Base-by-base conservation (phyloP, 306 rosid genomes). In the Pueraria montana region DNA sequence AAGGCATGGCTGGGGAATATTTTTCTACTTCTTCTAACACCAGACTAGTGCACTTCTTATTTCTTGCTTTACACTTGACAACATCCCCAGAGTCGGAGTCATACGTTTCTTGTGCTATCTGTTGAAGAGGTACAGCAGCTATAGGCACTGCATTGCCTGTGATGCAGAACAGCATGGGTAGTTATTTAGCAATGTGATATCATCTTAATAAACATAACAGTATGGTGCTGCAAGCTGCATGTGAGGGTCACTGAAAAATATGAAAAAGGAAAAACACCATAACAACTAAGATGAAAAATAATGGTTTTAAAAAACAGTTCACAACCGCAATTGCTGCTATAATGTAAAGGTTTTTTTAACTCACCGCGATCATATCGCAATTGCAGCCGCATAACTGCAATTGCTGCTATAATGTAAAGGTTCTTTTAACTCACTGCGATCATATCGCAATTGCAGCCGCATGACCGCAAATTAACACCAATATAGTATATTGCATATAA, bases 61-160 rank as follows among this genome's bases (percentile, higher is more conserved):
- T 94, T 53, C 91, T 69, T 24, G 88, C 96, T 88, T 89, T 94
- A 79, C 99, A 96, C 72, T 81, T 78, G 36, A 26, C 79, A 43
- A 14, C 38, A 16, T 50, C 90, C 66, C 55, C 74, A 20, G 38
- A 34, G 58, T 89, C 93, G 24, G 87, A 72, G 23, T 43, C 83
- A 5, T 76, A 23, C 11, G 49, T 78, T 71, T 87, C 93, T 26
- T 36, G 61, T 23, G 78, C n/a, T 34, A 63, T 13, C 84, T 89
- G 92, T 55, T 74, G 91, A 56, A 86, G 73, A 63, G 93, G 97
- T 5, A 83, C 82, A 74, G 71, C 71, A 17, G 46, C 24, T 30
- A 64, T 64, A 16, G 71, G 71, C 5, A 1, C 5, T 1, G 27
- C 72, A 66, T 36, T 66, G 30, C 4, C 50, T 66, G 72, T 4